Evolutionary conservation across 2,329 filamentous ascomycete species (phyloP).

Genomic region (Talaromyces verruculosus): DNA sequence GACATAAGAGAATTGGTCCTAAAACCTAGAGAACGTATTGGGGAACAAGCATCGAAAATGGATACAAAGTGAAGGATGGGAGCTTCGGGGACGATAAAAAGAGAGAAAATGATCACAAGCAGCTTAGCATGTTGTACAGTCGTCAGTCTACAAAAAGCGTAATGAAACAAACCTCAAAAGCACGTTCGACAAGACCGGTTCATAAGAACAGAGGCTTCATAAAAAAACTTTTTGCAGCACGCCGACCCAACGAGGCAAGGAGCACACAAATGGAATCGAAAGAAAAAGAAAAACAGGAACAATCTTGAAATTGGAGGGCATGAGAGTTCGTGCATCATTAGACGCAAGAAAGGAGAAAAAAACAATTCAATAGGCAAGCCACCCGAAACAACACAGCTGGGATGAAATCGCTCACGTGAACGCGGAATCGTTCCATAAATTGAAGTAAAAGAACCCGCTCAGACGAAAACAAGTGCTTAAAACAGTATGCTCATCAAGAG

Average conservation of each 20-base stretch:
- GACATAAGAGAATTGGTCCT: conserved; percentile 19
- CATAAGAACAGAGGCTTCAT: conserved; percentile 31
- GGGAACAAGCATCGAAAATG: conserved; percentile 11
- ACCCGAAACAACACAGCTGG: conserved; percentile 22
- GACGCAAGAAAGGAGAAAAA: conserved; percentile 31
- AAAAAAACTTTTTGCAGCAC: conserved; percentile 47
- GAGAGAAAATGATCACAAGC: conserved; percentile 24
- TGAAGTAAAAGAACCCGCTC: conserved; percentile 38
- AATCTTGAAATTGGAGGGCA: conserved; percentile 20
- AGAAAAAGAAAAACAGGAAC: conserved; percentile 14
- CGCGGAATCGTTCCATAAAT: conserved; percentile 33
- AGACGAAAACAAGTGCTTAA: conserved; percentile 45
- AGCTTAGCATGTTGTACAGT: conserved; percentile 36
- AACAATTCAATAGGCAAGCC: conserved; percentile 23
- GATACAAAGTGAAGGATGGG: conserved; percentile 17
- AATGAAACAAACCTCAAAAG: conserved; percentile 36
- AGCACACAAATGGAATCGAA: conserved; percentile 30
- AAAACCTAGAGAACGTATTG: conserved; percentile 18
- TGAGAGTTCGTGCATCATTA: conserved; percentile 39
- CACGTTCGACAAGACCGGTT: conserved; percentile 42
- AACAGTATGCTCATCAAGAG: conserved; percentile 43
- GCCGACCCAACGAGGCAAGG: conserved; percentile 45
- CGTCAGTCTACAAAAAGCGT: conserved; percentile 36
- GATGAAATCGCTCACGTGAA: conserved; percentile 22
- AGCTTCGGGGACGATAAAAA: conserved; percentile 11